Percentiles rank a stretch among this genome's conserved stretches.
Evolutionary conservation across 208 protist species (phyloP).

Genomic region (Leishmania martiniquensis): DNA sequence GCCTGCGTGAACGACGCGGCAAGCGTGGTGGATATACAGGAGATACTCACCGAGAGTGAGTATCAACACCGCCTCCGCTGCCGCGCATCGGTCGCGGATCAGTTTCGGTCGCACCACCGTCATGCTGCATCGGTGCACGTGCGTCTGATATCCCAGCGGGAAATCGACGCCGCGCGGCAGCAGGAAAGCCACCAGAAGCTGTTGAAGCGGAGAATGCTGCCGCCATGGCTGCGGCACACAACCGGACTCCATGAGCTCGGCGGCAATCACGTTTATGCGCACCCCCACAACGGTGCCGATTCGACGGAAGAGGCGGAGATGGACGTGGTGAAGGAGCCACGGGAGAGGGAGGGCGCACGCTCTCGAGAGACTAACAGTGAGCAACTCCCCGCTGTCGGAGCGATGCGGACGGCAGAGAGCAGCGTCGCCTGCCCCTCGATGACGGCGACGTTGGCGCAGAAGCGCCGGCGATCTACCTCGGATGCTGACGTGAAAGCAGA

Average conservation of each 20-base stretch:
- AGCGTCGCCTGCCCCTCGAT: background rate
- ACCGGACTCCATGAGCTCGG: slow-evolving; percentile 12
- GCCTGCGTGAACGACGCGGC: slow-evolving; percentile 67
- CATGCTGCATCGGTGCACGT: slow-evolving; percentile 66
- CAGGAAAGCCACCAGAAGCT: slow-evolving; percentile 65
- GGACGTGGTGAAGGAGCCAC: background rate
- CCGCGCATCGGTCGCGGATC: slow-evolving; percentile 63
- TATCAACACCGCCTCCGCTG: slow-evolving; percentile 63
- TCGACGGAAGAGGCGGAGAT: background rate
- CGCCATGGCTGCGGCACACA: slow-evolving; percentile 75
- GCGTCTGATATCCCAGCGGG: slow-evolving; percentile 47
- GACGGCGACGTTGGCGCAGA: background rate
- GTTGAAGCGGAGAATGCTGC: slow-evolving; percentile 73
- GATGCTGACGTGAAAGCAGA: slow-evolving; percentile 5
- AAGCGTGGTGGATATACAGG: slow-evolving; percentile 65
- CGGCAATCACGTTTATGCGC: background rate
- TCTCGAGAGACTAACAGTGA: background rate
- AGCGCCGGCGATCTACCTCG: slow-evolving; percentile 2
- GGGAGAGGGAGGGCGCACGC: background rate
- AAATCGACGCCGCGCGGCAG: slow-evolving; percentile 44
- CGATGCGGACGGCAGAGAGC: slow-evolving; percentile 6
- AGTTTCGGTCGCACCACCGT: slow-evolving; percentile 82
- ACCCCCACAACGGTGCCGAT: background rate
- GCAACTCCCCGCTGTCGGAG: slow-evolving; percentile 10
- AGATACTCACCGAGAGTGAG: slow-evolving; percentile 82